phyloP scores from a whole-genome alignment of 1,139 yeast species.

The Lodderomyces parapsilosis region DNA sequence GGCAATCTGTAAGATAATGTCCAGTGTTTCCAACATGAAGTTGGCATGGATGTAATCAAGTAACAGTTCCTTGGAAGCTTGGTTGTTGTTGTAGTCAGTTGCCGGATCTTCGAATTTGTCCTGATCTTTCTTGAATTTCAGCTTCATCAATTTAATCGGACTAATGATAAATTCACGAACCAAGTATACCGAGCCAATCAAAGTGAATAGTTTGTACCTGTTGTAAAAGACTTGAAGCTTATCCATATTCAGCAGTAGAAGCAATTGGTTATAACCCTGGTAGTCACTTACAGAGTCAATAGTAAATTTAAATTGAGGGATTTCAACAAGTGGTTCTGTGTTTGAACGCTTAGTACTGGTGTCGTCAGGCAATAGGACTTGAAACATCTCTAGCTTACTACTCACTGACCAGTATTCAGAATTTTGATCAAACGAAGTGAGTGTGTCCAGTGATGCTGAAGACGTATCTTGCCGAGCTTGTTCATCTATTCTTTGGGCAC shows the following conservation, averaged over 20 bases:
- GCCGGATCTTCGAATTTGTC: conserved; percentile 10
- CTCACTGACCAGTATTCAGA: conserved; percentile 12
- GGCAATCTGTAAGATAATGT: conserved; percentile 32
- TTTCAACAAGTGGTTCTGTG: conserved; percentile 7
- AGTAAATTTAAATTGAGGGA: conserved; percentile 11
- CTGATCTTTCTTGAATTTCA: conserved; percentile 22
- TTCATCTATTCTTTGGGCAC: conserved; percentile 2
- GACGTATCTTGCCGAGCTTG: conserved; percentile 5
- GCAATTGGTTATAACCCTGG: conserved; percentile 9
- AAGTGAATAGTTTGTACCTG: conserved; percentile 48
- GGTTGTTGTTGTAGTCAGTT: neutral
- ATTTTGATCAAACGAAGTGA: conserved; percentile 9
- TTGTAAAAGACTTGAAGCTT: conserved; percentile 40
- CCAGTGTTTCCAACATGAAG: conserved; percentile 24
- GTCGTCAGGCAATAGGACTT: conserved; percentile 10
- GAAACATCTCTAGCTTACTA: conserved; percentile 10
- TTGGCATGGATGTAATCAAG: conserved; percentile 17
- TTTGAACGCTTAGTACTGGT: conserved; percentile 7
- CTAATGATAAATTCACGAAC: conserved; percentile 45
- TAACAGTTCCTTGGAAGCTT: conserved; percentile 5
- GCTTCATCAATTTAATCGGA: conserved; percentile 29
- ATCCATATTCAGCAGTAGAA: conserved; percentile 16
- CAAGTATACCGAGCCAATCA: conserved; percentile 55
- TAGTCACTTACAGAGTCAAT: conserved; percentile 8
- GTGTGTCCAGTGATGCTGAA: conserved; percentile 13